Percentiles rank a stretch among this genome's conserved stretches.
These are phyloP conservation scores for Phaeophleospora eucalypticola DNA, from an alignment of 2,329 filamentous ascomycete genomes.

Conservation along the genomic window DNA sequence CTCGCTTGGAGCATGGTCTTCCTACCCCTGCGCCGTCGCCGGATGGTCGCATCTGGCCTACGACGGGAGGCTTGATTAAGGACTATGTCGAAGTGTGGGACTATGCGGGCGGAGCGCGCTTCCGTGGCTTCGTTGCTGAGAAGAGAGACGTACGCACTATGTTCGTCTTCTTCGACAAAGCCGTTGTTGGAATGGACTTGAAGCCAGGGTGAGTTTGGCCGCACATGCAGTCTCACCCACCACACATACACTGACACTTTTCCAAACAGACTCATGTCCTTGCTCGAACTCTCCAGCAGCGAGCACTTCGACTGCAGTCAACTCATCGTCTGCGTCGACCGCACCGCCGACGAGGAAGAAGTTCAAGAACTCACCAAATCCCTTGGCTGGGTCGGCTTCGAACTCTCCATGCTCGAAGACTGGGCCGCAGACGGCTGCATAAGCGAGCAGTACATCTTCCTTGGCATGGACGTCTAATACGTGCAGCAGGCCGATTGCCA, in stretches of 20 bases:
- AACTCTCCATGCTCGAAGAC: constrained; percentile 71
- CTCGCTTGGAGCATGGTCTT: constrained; percentile 27
- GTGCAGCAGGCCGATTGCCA: not conserved
- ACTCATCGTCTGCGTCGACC: constrained; percentile 77
- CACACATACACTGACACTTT: constrained; percentile 24
- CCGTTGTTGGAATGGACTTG: constrained; percentile 68
- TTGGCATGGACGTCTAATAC: constrained; percentile 78
- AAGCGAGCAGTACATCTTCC: constrained; percentile 77
- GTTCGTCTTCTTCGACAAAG: constrained; percentile 82
- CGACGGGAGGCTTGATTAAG: constrained; percentile 38
- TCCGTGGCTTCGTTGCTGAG: constrained; percentile 78
- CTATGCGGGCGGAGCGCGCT: constrained; percentile 79
- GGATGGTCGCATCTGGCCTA: constrained; percentile 26
- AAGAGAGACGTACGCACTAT: constrained; percentile 67
- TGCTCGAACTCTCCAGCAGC: constrained; percentile 80
- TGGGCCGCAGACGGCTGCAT: constrained; percentile 64
- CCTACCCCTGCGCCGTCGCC: constrained; percentile 36
- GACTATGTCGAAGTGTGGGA: constrained; percentile 79
- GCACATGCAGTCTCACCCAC: constrained; percentile 7
- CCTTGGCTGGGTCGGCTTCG: constrained; percentile 90
- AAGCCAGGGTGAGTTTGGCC: constrained; percentile 71
- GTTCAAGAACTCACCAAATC: constrained; percentile 70
- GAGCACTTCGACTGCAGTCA: constrained; percentile 68
- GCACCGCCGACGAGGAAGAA: constrained; percentile 59
- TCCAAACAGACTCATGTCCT: constrained; percentile 67